These are phyloP conservation scores for Eurotiales sp. DNA, from an alignment of 2,329 filamentous ascomycete genomes.

Conservation along the genomic window DNA sequence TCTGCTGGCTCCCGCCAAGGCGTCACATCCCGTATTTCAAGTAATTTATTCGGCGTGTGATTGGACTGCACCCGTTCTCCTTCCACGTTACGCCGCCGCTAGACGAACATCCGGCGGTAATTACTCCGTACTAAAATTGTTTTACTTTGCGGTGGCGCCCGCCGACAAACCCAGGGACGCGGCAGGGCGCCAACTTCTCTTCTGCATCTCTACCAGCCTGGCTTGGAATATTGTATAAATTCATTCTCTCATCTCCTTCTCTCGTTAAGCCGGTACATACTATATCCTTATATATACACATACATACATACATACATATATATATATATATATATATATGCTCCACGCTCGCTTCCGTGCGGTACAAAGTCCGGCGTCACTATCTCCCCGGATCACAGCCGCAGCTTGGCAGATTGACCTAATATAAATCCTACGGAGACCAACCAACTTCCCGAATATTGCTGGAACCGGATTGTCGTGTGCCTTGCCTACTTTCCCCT, in stretches of 20 bases:
- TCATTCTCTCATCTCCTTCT: too few species aligned
- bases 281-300: too few species aligned
- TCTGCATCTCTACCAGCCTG: background rate
- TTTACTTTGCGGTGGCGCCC: background rate
- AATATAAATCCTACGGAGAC: background rate
- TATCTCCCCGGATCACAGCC: background rate
- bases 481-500: background rate
- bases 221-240: too few species aligned
- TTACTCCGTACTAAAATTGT: background rate
- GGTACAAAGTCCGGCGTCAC: too few species aligned
- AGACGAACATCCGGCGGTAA: background rate
- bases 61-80: background rate
- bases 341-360: too few species aligned
- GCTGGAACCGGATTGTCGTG: background rate
- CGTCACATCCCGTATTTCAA: background rate
- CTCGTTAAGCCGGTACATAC: too few species aligned
- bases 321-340: too few species aligned
- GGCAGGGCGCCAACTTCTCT: too few species aligned
- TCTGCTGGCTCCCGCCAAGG: too few species aligned
- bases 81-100: too few species aligned
- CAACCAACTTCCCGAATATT: background rate
- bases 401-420: background rate
- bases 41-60: background rate
- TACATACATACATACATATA: too few species aligned
- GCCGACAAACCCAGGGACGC: too few species aligned